Conservation (phyloP, 2,329 filamentous ascomycete genomes). For the Seiridium cupressi region DNA sequence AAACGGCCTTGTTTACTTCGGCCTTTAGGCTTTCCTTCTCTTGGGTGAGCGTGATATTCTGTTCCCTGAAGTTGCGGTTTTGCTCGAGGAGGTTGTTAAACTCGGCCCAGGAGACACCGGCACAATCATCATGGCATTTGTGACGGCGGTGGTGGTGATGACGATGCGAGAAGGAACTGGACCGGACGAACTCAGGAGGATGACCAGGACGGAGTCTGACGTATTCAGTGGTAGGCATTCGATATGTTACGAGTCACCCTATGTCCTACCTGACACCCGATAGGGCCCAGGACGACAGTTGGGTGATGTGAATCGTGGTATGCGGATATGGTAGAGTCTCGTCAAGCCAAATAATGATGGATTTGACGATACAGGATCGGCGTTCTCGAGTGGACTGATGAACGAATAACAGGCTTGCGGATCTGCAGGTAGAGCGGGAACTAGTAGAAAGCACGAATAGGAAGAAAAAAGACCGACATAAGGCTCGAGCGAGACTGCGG, state of each 20-base stretch:
- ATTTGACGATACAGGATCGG: not conserved
- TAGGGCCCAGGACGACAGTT: not conserved
- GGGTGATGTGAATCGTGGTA: not conserved
- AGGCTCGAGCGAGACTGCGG: constrained; percentile 4
- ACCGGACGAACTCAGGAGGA: constrained; percentile 16
- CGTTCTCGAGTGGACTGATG: constrained; percentile 1
- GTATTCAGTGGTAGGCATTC: constrained; percentile 7
- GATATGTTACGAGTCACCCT: not conserved
- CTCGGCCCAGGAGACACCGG: constrained; percentile 20
- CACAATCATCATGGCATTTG: constrained; percentile 23
- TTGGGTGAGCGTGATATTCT: constrained; percentile 13
- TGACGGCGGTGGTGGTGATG: constrained; percentile 14
- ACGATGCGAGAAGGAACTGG: constrained; percentile 20
- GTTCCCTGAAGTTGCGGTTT: constrained; percentile 13
- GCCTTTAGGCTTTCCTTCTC: constrained; percentile 21
- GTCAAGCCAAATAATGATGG: not conserved
- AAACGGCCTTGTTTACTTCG: constrained; percentile 12
- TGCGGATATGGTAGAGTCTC: not conserved
- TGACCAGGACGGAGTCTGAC: constrained; percentile 15
- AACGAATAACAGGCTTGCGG: not conserved
- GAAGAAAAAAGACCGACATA: constrained; percentile 6
- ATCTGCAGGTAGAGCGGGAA: constrained; percentile 4
- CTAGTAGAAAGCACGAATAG: constrained; percentile 9
- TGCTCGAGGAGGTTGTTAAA: constrained; percentile 19
- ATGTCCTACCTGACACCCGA: not conserved